Evolutionary conservation across 2,329 filamentous ascomycete genomes (phyloP).

Genomic region (Celoporthe dispersa): DNA sequence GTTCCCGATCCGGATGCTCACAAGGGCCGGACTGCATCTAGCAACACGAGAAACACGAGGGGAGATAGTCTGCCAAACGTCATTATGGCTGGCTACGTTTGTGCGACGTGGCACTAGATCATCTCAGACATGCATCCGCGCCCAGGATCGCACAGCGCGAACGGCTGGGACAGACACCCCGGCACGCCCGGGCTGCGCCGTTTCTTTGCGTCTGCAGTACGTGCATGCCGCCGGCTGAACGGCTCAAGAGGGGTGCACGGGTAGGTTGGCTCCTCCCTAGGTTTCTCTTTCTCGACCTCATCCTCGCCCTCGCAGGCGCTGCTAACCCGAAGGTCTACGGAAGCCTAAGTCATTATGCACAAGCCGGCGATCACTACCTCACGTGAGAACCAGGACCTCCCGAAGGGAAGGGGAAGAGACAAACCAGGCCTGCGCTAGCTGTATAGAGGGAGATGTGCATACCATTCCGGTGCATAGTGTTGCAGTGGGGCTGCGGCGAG

Average conservation of each 20-base stretch:
- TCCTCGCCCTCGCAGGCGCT: neutral
- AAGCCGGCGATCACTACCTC: neutral
- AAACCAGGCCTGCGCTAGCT: neutral
- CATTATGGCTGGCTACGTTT: neutral
- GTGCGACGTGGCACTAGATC: conserved; percentile 5
- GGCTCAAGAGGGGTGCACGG: neutral
- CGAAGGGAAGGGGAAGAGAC: neutral
- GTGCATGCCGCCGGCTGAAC: neutral
- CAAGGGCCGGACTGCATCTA: neutral
- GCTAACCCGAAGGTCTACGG: neutral
- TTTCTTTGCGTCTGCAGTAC: neutral
- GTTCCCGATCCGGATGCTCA: neutral
- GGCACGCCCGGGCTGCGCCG: neutral
- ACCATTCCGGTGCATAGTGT: neutral
- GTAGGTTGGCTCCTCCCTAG: neutral
- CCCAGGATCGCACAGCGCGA: neutral
- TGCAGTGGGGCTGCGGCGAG: neutral
- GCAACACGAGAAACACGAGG: neutral
- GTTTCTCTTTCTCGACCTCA: neutral
- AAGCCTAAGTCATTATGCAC: neutral
- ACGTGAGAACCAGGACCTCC: neutral
- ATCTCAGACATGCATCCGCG: conserved; percentile 5
- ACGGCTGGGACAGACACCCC: neutral
- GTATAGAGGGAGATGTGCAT: neutral
- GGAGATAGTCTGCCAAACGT: neutral